Evolutionary conservation across 2,329 filamentous ascomycete genomes (phyloP).

Genomic region (Dactylellina drechsleri): DNA sequence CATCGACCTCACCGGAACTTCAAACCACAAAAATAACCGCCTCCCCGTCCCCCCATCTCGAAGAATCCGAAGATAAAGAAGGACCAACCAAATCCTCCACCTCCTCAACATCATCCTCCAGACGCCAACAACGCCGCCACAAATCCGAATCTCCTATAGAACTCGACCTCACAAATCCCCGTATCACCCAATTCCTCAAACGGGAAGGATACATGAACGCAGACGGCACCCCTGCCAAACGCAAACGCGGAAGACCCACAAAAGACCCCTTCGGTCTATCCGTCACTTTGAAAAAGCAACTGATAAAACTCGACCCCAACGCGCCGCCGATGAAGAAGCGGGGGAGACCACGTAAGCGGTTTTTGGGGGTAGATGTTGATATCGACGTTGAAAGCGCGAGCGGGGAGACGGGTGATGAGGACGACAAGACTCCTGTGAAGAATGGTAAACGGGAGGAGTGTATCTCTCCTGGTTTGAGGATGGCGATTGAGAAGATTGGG

Average conservation of each 20-base stretch:
- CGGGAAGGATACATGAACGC: slow-evolving; percentile 48
- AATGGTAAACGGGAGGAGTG: not conserved
- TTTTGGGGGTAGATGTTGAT: slow-evolving; percentile 20
- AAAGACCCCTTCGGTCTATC: slow-evolving; percentile 51
- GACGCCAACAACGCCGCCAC: not conserved
- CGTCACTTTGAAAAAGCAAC: slow-evolving; percentile 48
- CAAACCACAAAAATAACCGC: not conserved
- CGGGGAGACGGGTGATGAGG: not conserved
- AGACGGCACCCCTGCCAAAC: slow-evolving; percentile 47
- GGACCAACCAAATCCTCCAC: not conserved
- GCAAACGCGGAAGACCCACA: slow-evolving; percentile 38
- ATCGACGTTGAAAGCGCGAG: not conserved
- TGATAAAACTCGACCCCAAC: slow-evolving; percentile 36
- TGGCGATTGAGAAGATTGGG: slow-evolving; percentile 44
- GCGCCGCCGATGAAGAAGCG: slow-evolving; percentile 51
- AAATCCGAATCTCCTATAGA: slow-evolving; percentile 29
- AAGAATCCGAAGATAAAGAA: not conserved
- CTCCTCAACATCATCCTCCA: not conserved
- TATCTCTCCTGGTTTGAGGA: slow-evolving; percentile 36
- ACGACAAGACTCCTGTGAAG: not conserved
- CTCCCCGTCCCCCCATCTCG: not conserved
- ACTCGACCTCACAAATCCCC: slow-evolving; percentile 47
- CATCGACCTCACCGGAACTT: not conserved
- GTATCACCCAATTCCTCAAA: slow-evolving; percentile 42
- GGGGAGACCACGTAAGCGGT: slow-evolving; percentile 35